Evolutionary conservation across 75 land plant genomes (phyloP).

Genomic region (Azolla pinnata): DNA sequence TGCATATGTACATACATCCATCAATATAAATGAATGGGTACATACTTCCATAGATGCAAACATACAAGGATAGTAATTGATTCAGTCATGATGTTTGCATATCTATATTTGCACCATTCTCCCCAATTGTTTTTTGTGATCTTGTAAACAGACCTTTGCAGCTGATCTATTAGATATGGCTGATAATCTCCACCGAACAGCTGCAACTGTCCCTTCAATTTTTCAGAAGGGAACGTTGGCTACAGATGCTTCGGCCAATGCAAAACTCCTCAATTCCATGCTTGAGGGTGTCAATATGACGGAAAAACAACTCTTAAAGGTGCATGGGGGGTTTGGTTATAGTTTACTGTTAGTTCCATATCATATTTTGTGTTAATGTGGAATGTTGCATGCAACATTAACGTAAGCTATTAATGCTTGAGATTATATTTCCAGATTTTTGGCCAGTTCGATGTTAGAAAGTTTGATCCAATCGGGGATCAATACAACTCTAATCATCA

Average conservation of each 20-base stretch:
- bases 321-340: no score
- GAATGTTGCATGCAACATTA: no score
- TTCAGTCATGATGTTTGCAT: no score
- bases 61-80: no score
- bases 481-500: conserved; percentile 25
- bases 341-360: no score
- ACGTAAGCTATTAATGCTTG: no score
- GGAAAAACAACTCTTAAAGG: conserved; percentile 31
- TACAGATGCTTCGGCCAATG: conserved; percentile 8
- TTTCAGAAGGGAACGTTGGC: neutral
- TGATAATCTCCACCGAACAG: conserved; percentile 25
- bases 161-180: conserved; percentile 29
- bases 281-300: conserved; percentile 33
- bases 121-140: neutral
- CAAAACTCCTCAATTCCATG: conserved; percentile 20
- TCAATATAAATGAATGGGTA: no score
- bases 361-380: no score
- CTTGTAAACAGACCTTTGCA: conserved; percentile 19
- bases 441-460: conserved; percentile 19
- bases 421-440: conserved; percentile 21
- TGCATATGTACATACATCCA: no score
- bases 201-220: conserved; percentile 13
- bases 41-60: no score
- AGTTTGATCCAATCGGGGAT: conserved; percentile 24
- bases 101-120: no score